Conservation (phyloP, 2,329 filamentous ascomycete species). For the Colletotrichum noveboracense region DNA sequence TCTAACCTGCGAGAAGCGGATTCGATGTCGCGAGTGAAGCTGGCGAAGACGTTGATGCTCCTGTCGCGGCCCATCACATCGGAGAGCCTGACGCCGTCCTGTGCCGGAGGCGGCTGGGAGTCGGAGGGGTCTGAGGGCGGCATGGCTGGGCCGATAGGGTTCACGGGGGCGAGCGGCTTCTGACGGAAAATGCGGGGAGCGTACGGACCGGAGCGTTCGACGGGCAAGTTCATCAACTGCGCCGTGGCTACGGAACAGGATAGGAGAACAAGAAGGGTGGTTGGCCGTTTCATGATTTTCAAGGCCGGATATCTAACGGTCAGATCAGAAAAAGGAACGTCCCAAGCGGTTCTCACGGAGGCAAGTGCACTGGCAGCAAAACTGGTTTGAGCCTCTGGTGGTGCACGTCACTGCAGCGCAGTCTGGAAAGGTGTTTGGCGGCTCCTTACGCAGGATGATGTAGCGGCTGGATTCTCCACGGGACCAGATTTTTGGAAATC, state of each 20-base stretch:
- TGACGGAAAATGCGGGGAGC: constrained; percentile 16
- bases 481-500: not conserved
- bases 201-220: constrained; percentile 10
- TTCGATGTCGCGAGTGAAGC: constrained; percentile 77
- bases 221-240: constrained; percentile 4
- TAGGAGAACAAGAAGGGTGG: constrained; percentile 10
- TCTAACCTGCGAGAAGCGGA: constrained; percentile 73
- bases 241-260: constrained; percentile 11
- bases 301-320: not conserved
- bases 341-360: not conserved
- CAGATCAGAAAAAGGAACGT: not conserved
- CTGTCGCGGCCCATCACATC: constrained; percentile 85
- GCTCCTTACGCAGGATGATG: not conserved
- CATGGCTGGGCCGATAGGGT: constrained; percentile 29
- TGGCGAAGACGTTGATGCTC: constrained; percentile 83
- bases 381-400: not conserved
- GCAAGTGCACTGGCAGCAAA: not conserved
- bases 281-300: constrained; percentile 16
- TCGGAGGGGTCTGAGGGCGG: constrained; percentile 26
- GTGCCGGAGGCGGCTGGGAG: constrained; percentile 33
- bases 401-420: not conserved
- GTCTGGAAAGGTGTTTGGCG: not conserved
- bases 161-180: constrained; percentile 17
- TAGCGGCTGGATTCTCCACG: not conserved
- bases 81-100: constrained; percentile 70